phyloP scores from a whole-genome alignment of 345 rosid species.

The Eucalyptus cloeziana region DNA sequence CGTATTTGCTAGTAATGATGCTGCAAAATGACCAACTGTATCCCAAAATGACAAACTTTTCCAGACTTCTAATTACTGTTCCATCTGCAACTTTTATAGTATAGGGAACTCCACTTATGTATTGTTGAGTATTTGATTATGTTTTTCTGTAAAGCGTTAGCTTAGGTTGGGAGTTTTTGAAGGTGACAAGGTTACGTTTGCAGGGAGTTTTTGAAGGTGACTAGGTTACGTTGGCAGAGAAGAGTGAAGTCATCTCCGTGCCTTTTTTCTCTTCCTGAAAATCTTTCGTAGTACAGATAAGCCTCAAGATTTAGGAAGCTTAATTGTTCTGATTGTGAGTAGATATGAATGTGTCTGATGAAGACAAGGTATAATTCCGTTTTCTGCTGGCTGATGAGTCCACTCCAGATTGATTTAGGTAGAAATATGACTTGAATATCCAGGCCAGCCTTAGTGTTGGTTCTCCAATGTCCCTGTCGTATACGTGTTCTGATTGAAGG shows the following conservation, averaged over 20 bases:
- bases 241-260: neutral
- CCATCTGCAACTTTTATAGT: neutral
- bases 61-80: neutral
- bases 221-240: neutral
- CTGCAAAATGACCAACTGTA: neutral
- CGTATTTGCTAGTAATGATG: neutral
- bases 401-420: neutral
- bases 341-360: neutral
- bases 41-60: neutral
- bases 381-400: neutral
- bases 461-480: neutral
- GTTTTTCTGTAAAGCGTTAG: neutral
- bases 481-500: neutral
- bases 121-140: neutral
- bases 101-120: neutral
- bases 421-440: neutral
- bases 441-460: neutral
- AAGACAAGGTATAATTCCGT: neutral
- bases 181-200: neutral
- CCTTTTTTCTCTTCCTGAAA: neutral
- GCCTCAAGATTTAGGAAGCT: neutral
- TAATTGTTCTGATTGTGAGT: neutral
- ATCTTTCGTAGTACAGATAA: neutral
- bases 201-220: neutral
- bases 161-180: neutral